Evolutionary conservation across 768 basidiomycete species (phyloP).

Genomic region (Gymnopilus dilepis): DNA sequence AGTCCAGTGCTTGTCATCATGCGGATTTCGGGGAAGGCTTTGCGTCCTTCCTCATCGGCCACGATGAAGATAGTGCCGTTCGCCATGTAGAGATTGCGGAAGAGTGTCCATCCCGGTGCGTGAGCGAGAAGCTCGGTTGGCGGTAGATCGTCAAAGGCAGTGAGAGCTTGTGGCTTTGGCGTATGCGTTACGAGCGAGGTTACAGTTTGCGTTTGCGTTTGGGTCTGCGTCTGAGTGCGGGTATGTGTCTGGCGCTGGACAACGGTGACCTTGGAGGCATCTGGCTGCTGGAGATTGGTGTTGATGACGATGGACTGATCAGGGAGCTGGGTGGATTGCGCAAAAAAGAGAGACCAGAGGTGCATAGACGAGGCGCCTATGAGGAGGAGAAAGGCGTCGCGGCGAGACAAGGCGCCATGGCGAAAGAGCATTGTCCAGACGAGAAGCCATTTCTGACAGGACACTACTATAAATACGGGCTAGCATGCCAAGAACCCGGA

Average conservation of each 20-base stretch:
- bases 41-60: constrained; percentile 26
- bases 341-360: constrained; percentile 49
- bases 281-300: constrained; percentile 25
- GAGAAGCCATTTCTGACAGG: neutral
- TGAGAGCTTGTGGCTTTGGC: constrained; percentile 20
- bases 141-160: constrained; percentile 41
- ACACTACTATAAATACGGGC: constrained; percentile 1
- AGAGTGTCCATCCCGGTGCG: constrained; percentile 86
- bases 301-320: constrained; percentile 39
- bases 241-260: neutral
- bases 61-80: constrained; percentile 83
- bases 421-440: constrained; percentile 39
- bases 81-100: constrained; percentile 83
- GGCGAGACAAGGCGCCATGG: constrained; percentile 48
- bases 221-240: constrained; percentile 18
- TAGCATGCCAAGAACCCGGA: neutral
- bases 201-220: constrained; percentile 12
- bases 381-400: constrained; percentile 65
- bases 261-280: constrained; percentile 8
- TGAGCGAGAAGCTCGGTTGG: constrained; percentile 65
- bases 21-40: constrained; percentile 46
- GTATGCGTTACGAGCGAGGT: constrained; percentile 14
- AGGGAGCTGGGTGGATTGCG: constrained; percentile 20
- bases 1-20: constrained; percentile 75
- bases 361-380: constrained; percentile 63